A percentile compares a stretch with the other conserved stretches of the same genome.
phyloP scores from a whole-genome alignment of 345 rosid species.

The Isatis tinctoria region DNA sequence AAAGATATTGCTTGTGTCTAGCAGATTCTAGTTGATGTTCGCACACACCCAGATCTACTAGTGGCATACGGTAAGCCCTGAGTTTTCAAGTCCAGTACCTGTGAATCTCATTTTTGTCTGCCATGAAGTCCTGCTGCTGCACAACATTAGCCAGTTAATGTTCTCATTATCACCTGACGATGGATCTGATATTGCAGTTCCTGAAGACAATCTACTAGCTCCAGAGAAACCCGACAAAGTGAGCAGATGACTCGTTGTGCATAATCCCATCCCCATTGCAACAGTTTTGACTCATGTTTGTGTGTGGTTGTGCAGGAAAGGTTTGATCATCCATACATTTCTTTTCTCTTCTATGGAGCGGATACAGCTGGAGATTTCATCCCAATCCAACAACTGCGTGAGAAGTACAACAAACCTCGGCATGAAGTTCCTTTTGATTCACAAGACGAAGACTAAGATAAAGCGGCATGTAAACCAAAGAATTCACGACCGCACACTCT shows the following conservation, averaged over 20 bases:
- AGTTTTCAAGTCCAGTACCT: background rate
- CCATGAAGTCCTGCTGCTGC: background rate
- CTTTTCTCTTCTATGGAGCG: slow-evolving; percentile 76
- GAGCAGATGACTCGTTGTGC: slow-evolving; percentile 20
- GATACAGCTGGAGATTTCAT: slow-evolving; percentile 90
- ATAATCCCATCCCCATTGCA: background rate
- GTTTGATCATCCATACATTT: slow-evolving; percentile 85
- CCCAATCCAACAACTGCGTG: slow-evolving; percentile 87
- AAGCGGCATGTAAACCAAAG: slow-evolving; percentile 17
- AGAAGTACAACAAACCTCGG: slow-evolving; percentile 68
- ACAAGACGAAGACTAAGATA: slow-evolving; percentile 42
- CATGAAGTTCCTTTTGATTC: slow-evolving; percentile 68
- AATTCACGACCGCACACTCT: slow-evolving; percentile 4
- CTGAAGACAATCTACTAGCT: slow-evolving; percentile 78
- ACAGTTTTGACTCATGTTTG: background rate
- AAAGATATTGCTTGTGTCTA: slow-evolving; percentile 3
- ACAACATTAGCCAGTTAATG: background rate
- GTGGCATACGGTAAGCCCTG: slow-evolving; percentile 75
- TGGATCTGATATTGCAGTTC: slow-evolving; percentile 49
- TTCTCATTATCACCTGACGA: background rate
- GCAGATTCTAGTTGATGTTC: slow-evolving; percentile 81
- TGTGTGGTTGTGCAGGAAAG: slow-evolving; percentile 52
- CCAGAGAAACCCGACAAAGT: slow-evolving; percentile 64
- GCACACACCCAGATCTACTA: slow-evolving; percentile 63
- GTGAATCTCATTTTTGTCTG: background rate